These are phyloP conservation scores for Iris pallida DNA, from an alignment of 116 monocot species.

Conservation along the genomic window DNA sequence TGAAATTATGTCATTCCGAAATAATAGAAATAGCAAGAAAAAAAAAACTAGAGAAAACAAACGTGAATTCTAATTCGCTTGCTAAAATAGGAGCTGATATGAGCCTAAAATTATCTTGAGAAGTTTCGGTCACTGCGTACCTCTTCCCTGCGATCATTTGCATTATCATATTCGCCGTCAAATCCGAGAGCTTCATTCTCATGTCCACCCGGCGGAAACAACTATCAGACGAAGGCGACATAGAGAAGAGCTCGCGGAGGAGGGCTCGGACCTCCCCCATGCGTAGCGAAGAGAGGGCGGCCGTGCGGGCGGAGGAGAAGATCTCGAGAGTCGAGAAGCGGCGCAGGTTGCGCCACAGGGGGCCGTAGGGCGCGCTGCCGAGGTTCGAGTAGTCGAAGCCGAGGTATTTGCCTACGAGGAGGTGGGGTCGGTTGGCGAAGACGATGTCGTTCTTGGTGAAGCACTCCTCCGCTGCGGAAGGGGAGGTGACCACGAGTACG, in stretches of 20 bases:
- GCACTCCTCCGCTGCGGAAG: conserved; percentile 29
- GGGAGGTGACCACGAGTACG: conserved; percentile 26
- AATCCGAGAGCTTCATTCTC: background rate
- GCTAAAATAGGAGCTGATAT: too few species aligned
- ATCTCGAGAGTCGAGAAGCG: conserved; percentile 26
- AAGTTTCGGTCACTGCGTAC: background rate
- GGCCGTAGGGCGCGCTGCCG: conserved; percentile 26
- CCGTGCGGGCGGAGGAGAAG: conserved; percentile 18
- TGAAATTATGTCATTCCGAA: too few species aligned
- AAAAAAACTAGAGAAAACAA: too few species aligned
- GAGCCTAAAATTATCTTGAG: too few species aligned
- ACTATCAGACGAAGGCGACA: background rate
- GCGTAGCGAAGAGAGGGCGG: background rate
- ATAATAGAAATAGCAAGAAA: too few species aligned
- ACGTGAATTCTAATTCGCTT: too few species aligned
- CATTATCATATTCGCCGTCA: conserved; percentile 1
- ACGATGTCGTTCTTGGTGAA: conserved; percentile 29
- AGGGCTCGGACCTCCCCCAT: conserved; percentile 8
- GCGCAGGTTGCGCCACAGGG: conserved; percentile 46
- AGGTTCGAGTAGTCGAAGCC: conserved; percentile 30
- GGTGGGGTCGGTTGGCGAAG: conserved; percentile 36
- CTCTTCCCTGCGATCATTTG: conserved; percentile 9
- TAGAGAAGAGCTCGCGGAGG: background rate
- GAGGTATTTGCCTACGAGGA: conserved; percentile 24
- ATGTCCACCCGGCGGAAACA: conserved; percentile 4